phyloP scores from a whole-genome alignment of 1,139 yeast genomes.

The Lodderomyces jiufengensis region DNA sequence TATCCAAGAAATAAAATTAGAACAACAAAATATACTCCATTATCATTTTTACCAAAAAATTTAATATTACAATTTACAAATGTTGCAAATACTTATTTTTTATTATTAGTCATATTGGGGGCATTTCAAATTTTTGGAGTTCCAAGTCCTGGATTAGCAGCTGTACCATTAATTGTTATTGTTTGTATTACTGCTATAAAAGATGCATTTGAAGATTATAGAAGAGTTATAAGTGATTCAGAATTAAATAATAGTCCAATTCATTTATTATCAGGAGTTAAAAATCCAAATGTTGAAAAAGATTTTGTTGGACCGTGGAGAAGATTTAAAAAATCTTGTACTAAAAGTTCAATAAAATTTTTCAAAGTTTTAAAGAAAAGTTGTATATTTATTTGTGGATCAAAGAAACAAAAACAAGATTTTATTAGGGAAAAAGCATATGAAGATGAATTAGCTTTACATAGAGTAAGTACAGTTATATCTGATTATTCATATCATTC shows the following conservation, averaged over 20 bases:
- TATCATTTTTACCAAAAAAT: conserved; percentile 85
- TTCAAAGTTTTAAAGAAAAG: conserved; percentile 22
- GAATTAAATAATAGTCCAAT: conserved; percentile 87
- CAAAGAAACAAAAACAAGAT: conserved; percentile 25
- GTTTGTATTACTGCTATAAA: conserved; percentile 84
- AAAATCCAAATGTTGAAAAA: conserved; percentile 74
- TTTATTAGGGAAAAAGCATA: conserved; percentile 24
- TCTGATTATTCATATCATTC: conserved; percentile 29
- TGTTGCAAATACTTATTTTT: conserved; percentile 86
- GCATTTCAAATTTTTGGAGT: conserved; percentile 91
- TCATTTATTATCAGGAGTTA: conserved; percentile 66
- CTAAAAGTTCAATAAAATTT: conserved; percentile 19
- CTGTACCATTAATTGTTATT: conserved; percentile 92
- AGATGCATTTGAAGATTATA: conserved; percentile 92
- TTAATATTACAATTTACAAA: conserved; percentile 75
- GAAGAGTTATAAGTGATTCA: conserved; percentile 74
- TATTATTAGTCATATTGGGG: conserved; percentile 77
- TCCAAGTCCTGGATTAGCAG: conserved; percentile 80
- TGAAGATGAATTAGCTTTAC: conserved; percentile 29
- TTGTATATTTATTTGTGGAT: conserved; percentile 27
- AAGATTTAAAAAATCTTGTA: conserved; percentile 49
- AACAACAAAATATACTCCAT: conserved; percentile 92
- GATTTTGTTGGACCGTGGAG: conserved; percentile 67
- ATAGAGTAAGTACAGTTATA: conserved; percentile 38
- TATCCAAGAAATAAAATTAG: conserved; percentile 90